A percentile compares a stretch with the other conserved stretches of the same genome.
Evolutionary conservation across 164 flowering plant genomes (phyloP).

Genomic region (Magnolia sinica): DNA sequence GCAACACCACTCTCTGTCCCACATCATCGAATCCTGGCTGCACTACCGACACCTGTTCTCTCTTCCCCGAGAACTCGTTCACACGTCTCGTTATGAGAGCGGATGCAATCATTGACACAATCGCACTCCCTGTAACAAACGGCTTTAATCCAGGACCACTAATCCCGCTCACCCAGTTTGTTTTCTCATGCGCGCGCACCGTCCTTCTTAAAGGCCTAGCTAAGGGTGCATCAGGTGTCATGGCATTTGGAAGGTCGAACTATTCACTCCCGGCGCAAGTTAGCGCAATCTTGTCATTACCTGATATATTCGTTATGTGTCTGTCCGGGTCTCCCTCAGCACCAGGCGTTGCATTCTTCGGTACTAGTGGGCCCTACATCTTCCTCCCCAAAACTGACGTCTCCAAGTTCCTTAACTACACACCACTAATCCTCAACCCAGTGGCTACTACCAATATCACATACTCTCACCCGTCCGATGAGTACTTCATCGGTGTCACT

Average conservation of each 20-base stretch:
- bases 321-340: slow-evolving; percentile 3
- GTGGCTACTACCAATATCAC: slow-evolving; percentile 4
- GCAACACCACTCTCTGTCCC: slow-evolving; percentile 6
- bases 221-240: slow-evolving; percentile 10
- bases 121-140: slow-evolving; percentile 3
- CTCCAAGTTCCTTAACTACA: slow-evolving; percentile 19
- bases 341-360: slow-evolving; percentile 15
- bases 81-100: slow-evolving; percentile 1
- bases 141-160: slow-evolving; percentile 2
- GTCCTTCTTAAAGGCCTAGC: slow-evolving; percentile 13
- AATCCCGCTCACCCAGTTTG: neutral
- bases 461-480: slow-evolving; percentile 10
- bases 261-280: slow-evolving; percentile 18
- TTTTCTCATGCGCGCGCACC: slow-evolving; percentile 13
- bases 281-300: slow-evolving; percentile 4
- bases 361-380: slow-evolving; percentile 13
- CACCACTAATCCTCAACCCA: slow-evolving; percentile 20
- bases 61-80: slow-evolving; percentile 9
- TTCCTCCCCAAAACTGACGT: slow-evolving; percentile 16
- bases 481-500: slow-evolving; percentile 21
- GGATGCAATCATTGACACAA: slow-evolving; percentile 5
- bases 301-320: slow-evolving; percentile 16
- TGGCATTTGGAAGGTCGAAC: slow-evolving; percentile 13
- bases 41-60: slow-evolving; percentile 13
- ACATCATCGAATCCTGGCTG: slow-evolving; percentile 11